These are phyloP conservation scores for Straminergon stramineum DNA, from an alignment of 225 moss, liverwort and hornwort genomes.

Conservation along the genomic window DNA sequence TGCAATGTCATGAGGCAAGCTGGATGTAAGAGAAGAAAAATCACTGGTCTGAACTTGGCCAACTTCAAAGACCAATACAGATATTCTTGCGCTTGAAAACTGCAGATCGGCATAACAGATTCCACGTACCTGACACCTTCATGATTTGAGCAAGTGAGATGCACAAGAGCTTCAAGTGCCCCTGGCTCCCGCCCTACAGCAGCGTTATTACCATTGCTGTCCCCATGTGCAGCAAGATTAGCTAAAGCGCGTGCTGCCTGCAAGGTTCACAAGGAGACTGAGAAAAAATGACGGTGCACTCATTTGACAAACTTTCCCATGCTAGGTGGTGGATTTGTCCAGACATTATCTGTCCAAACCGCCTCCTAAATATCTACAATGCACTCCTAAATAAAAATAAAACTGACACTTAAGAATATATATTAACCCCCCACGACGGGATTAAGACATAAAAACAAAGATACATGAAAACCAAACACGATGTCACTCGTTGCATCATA, in stretches of 20 bases:
- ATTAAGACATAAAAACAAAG: neutral
- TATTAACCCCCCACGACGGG: neutral
- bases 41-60: neutral
- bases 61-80: neutral
- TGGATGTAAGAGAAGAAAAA: neutral
- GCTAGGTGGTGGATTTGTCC: neutral
- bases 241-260: conserved; percentile 82
- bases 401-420: neutral
- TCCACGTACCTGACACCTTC: conserved; percentile 81
- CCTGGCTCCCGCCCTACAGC: conserved; percentile 85
- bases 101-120: neutral
- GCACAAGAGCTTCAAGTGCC: conserved; percentile 87
- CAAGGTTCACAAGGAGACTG: neutral
- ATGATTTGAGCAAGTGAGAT: conserved; percentile 79
- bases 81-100: neutral
- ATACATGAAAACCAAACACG: neutral
- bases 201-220: conserved; percentile 96
- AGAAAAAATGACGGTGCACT: neutral
- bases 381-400: neutral
- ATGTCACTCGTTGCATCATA: neutral
- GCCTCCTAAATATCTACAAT: neutral
- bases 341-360: neutral
- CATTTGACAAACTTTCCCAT: neutral
- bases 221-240: conserved; percentile 94
- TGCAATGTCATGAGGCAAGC: neutral